These are phyloP conservation scores for Hymenoscyphus repandus DNA, from an alignment of 2,329 filamentous ascomycete species.

Conservation along the genomic window DNA sequence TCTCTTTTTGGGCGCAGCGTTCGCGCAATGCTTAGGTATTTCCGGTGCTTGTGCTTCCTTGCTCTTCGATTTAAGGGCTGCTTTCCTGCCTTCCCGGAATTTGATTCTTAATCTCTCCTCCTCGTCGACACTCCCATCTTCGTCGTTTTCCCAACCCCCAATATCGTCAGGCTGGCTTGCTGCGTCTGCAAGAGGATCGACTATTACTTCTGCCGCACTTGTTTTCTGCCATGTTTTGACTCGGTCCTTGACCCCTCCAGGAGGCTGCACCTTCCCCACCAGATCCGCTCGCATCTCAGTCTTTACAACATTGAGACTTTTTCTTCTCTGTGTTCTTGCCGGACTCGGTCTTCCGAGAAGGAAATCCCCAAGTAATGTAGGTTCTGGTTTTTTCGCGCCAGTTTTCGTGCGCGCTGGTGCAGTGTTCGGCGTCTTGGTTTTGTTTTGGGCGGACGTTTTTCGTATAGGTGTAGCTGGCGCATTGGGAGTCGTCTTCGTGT, in stretches of 20 bases:
- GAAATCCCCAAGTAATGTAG: conserved; percentile 52
- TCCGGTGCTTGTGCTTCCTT: conserved; percentile 30
- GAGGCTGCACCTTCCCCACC: conserved; percentile 56
- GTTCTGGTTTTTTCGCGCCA: conserved; percentile 31
- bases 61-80: conserved; percentile 12
- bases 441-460: conserved; percentile 16
- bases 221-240: conserved; percentile 82
- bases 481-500: conserved; percentile 15
- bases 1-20: conserved; percentile 70
- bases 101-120: conserved; percentile 50
- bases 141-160: conserved; percentile 44
- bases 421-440: conserved; percentile 20
- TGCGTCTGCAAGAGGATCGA: conserved; percentile 47
- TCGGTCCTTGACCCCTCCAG: conserved; percentile 67
- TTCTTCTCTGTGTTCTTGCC: conserved; percentile 47
- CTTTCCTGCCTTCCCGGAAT: conserved; percentile 13
- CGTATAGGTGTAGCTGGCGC: conserved; percentile 18
- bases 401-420: conserved; percentile 23
- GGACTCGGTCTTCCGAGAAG: conserved; percentile 52
- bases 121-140: conserved; percentile 57
- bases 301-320: conserved; percentile 55
- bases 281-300: conserved; percentile 45
- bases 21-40: conserved; percentile 13
- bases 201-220: conserved; percentile 60
- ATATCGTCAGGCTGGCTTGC: conserved; percentile 57